These are phyloP conservation scores for Taphrina pruni DNA, from an alignment of 1,139 yeast genomes.

Conservation along the genomic window DNA sequence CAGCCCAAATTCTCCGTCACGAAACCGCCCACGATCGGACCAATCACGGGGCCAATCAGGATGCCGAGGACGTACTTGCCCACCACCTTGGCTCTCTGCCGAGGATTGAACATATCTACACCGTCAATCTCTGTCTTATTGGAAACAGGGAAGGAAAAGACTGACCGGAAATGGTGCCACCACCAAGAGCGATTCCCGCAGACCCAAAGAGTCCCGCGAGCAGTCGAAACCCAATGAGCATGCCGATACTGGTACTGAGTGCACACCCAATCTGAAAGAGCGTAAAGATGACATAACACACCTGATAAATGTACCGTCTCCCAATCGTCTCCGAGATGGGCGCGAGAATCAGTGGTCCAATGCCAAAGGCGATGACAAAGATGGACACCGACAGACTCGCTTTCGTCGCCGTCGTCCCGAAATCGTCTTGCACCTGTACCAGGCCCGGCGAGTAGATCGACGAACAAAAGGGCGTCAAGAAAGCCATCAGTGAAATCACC, in stretches of 20 bases:
- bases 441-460: conserved; percentile 30
- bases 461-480: conserved; percentile 25
- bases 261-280: conserved; percentile 67
- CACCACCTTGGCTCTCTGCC: conserved; percentile 31
- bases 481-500: conserved; percentile 27
- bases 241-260: conserved; percentile 57
- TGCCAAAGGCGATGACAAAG: conserved; percentile 31
- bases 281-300: conserved; percentile 60
- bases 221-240: conserved; percentile 68
- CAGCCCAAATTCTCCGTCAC: conserved; percentile 69
- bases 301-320: conserved; percentile 67
- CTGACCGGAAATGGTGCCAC: conserved; percentile 68
- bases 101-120: conserved; percentile 26
- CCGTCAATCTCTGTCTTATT: not conserved
- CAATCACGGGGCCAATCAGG: conserved; percentile 72
- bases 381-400: conserved; percentile 23
- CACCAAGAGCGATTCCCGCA: conserved; percentile 86
- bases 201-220: conserved; percentile 81
- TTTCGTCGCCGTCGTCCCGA: conserved; percentile 7
- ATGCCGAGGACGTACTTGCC: conserved; percentile 67
- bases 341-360: conserved; percentile 78
- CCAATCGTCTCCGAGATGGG: conserved; percentile 82
- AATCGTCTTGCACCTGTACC: conserved; percentile 4
- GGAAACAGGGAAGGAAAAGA: not conserved
- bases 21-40: conserved; percentile 79